Evolutionary conservation across 345 rosid genomes (phyloP), one percentile per base, ranked within the genome.

Genomic region (Gossypium raimondii): DNA sequence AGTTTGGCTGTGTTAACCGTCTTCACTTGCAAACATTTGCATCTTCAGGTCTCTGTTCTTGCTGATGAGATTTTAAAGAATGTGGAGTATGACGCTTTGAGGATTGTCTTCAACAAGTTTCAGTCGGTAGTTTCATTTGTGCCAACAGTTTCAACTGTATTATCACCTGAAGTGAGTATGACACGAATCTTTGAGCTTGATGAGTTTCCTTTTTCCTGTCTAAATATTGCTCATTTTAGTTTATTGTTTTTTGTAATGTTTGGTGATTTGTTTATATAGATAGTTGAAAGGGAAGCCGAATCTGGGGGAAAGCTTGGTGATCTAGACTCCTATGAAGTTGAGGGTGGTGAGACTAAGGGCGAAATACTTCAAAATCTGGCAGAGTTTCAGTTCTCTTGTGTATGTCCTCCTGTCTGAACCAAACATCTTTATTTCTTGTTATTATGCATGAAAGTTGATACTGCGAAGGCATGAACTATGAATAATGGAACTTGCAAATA

Each of bases 341-440:
- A 95, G 91, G 99, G 99, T 24, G 90, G 93, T 76, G 97, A 93
- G 73, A 92, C 97, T 63, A 95, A 91, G 87, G 90, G 93, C 47
- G 98, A 89, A 79, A 87, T 91, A 67, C 92, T 95, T 76, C 99
- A 95, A 83, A 95, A 95, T 78, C 89, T 95, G 55, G 61, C 94
- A 0, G 99, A 95, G 85, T 95, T 95, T 82, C 99, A 95, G 81
- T 93, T 95, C 77, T 95, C 99, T 80, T 92, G 98, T 81, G 99
- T 95, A 85, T 89, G 98, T 82, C 8, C 43, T 17, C 9, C 73
- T 17, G 45, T 51, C 52, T 29, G 60, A 48, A 67, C 8, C 73
- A 51, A 11, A 16, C 20, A 9, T 51, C 60, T 14, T 51, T 51
- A 27, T 16, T 50, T 51, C 44, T 51, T 69, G 59, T 27, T 69